These are phyloP conservation scores for Leishmania major DNA, from an alignment of 208 protist genomes.

Conservation along the genomic window DNA sequence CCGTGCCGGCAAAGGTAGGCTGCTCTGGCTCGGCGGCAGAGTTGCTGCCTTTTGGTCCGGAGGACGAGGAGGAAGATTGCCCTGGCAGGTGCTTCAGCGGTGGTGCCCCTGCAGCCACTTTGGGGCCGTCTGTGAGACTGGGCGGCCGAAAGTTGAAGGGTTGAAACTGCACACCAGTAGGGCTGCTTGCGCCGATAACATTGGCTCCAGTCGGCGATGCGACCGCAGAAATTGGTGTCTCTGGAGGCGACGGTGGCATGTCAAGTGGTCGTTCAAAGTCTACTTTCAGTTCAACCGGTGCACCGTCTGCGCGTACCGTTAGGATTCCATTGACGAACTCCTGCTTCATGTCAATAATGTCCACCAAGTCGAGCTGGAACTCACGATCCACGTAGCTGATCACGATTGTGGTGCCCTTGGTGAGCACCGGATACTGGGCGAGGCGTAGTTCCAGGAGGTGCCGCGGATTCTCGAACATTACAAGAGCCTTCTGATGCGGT, in stretches of 20 bases:
- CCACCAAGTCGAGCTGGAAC: constrained; percentile 89
- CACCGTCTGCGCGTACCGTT: constrained; percentile 87
- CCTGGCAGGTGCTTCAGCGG: constrained; percentile 1
- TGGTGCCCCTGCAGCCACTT: background rate
- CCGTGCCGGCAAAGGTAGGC: constrained; percentile 28
- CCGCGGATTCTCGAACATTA: constrained; percentile 94
- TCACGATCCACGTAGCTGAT: constrained; percentile 88
- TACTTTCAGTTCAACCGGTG: constrained; percentile 92
- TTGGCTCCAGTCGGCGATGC: constrained; percentile 38
- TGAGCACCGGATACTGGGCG: constrained; percentile 90
- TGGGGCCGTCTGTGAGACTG: constrained; percentile 36
- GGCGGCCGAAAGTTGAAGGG: constrained; percentile 66
- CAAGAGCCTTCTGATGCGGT: constrained; percentile 90
- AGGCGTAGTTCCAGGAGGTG: constrained; percentile 92
- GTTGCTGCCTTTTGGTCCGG: background rate
- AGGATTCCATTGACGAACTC: constrained; percentile 77
- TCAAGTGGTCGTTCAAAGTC: constrained; percentile 94
- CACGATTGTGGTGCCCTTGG: constrained; percentile 88
- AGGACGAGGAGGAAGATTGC: background rate
- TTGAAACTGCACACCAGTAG: constrained; percentile 59
- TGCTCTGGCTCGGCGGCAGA: constrained; percentile 2
- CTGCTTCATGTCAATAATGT: constrained; percentile 65
- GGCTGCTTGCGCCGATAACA: constrained; percentile 56
- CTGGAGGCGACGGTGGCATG: constrained; percentile 76
- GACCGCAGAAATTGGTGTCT: constrained; percentile 15